A percentile compares a stretch with the other conserved stretches of the same genome.
Evolutionary conservation across 2,329 filamentous ascomycete genomes (phyloP).

Genomic region (Sarocladiaceae sp.): DNA sequence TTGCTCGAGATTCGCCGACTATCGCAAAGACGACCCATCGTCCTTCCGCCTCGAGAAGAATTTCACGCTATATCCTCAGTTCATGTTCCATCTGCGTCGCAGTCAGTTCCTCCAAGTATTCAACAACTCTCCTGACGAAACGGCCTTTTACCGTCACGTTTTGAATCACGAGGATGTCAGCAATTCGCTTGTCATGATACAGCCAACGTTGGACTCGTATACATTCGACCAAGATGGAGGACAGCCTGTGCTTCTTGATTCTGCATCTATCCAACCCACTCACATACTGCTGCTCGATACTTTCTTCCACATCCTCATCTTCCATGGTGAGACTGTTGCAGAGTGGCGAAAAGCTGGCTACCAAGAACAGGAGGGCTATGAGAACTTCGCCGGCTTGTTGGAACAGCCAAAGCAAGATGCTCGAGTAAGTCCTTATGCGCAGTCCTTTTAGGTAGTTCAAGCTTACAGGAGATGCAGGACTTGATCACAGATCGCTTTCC

Average conservation of each 20-base stretch:
- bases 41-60: slow-evolving; percentile 98
- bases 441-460: no score
- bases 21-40: slow-evolving; percentile 94
- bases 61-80: slow-evolving; percentile 97
- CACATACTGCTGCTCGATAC: slow-evolving; percentile 94
- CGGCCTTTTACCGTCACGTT: slow-evolving; percentile 97
- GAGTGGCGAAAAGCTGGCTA: slow-evolving; percentile 98
- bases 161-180: slow-evolving; percentile 95
- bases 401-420: slow-evolving; percentile 97
- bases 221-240: slow-evolving; percentile 94
- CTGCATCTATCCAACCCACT: slow-evolving; percentile 89
- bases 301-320: slow-evolving; percentile 99
- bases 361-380: slow-evolving; percentile 96
- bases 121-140: slow-evolving; percentile 99
- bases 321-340: slow-evolving; percentile 96
- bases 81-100: slow-evolving; percentile 98
- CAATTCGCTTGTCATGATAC: slow-evolving; percentile 98
- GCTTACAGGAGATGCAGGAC: slow-evolving; percentile 70
- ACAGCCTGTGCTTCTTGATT: slow-evolving; percentile 91
- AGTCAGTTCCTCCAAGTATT: slow-evolving; percentile 98
- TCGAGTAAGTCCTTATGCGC: slow-evolving; percentile 66
- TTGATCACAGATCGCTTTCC: slow-evolving; percentile 97
- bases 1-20: slow-evolving; percentile 95
- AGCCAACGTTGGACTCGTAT: slow-evolving; percentile 95
- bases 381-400: slow-evolving; percentile 85